These are phyloP conservation scores for Whalleya microplaca DNA, from an alignment of 2,329 filamentous ascomycete genomes.

Conservation along the genomic window DNA sequence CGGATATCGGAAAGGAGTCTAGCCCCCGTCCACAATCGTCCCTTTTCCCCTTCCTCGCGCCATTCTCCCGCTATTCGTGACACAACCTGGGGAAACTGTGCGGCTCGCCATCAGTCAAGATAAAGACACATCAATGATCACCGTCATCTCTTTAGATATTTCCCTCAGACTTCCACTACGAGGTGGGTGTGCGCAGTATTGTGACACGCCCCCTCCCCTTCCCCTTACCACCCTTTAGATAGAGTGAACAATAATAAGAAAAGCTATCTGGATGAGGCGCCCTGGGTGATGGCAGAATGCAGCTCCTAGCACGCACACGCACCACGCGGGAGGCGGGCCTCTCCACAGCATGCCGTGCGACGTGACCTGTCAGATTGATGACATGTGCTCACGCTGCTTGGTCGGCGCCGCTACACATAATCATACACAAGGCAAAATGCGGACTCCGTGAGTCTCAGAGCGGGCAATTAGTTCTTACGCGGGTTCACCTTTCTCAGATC, in stretches of 20 bases:
- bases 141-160: neutral
- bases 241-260: too few species aligned
- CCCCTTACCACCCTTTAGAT: too few species aligned
- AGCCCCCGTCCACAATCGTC: constrained; percentile 11
- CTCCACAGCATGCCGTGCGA: constrained; percentile 27
- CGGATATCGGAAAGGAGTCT: constrained; percentile 12
- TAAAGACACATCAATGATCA: constrained; percentile 1
- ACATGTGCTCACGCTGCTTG: constrained; percentile 21
- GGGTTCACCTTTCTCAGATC: too few species aligned
- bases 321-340: constrained; percentile 24
- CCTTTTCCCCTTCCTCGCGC: constrained; percentile 8
- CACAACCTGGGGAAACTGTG: constrained; percentile 11
- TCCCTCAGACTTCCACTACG: neutral
- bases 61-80: constrained; percentile 13
- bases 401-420: constrained; percentile 17
- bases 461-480: too few species aligned
- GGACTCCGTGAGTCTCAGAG: neutral
- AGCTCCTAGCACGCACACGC: constrained; percentile 1
- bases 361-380: constrained; percentile 33
- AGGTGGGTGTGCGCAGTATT: constrained; percentile 2
- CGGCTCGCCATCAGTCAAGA: constrained; percentile 3
- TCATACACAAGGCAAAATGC: neutral
- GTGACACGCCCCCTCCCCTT: neutral
- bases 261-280: too few species aligned
- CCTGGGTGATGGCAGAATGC: constrained; percentile 19